Percentiles rank a stretch among this genome's conserved stretches.
phyloP scores from a whole-genome alignment of 2,329 filamentous ascomycete species.

The Claviceps sp. region DNA sequence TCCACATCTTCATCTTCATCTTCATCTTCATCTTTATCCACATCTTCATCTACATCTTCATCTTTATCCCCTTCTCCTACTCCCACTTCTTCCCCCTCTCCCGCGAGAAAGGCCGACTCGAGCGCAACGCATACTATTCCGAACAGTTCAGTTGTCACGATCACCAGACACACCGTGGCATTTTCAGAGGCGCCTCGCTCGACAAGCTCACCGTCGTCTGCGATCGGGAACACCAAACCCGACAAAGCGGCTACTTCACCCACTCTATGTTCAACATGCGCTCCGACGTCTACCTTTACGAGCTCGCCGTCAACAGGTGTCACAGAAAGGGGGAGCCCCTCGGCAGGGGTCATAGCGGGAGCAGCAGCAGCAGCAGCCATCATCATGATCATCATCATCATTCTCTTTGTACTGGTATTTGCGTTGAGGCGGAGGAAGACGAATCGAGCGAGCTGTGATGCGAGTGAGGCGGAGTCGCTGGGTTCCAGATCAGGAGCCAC shows the following conservation, averaged over 20 bases:
- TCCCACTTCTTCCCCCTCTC: not conserved
- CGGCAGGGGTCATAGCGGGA: constrained; percentile 21
- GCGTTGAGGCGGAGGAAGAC: constrained; percentile 10
- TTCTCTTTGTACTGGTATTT: constrained; percentile 13
- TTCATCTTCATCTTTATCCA: too few species aligned
- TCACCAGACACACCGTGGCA: constrained; percentile 22
- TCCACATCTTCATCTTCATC: too few species aligned
- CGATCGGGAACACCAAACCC: too few species aligned
- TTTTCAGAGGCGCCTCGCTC: constrained; percentile 14
- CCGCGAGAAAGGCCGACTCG: constrained; percentile 19
- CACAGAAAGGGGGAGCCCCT: constrained; percentile 6
- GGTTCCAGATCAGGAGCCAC: not conserved
- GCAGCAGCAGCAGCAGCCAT: constrained; percentile 17
- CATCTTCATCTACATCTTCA: too few species aligned
- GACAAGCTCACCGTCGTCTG: constrained; percentile 2
- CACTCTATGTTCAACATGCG: not conserved
- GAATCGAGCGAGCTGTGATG: constrained; percentile 2
- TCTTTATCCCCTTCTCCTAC: too few species aligned
- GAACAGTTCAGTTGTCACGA: constrained; percentile 20
- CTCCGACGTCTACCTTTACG: not conserved
- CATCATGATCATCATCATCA: constrained; percentile 11
- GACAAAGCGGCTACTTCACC: not conserved
- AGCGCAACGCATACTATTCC: constrained; percentile 23
- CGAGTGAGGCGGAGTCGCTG: constrained; percentile 6
- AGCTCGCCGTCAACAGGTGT: not conserved